Conservation (phyloP, 768 basidiomycete genomes). For the Boletus bicolor region DNA sequence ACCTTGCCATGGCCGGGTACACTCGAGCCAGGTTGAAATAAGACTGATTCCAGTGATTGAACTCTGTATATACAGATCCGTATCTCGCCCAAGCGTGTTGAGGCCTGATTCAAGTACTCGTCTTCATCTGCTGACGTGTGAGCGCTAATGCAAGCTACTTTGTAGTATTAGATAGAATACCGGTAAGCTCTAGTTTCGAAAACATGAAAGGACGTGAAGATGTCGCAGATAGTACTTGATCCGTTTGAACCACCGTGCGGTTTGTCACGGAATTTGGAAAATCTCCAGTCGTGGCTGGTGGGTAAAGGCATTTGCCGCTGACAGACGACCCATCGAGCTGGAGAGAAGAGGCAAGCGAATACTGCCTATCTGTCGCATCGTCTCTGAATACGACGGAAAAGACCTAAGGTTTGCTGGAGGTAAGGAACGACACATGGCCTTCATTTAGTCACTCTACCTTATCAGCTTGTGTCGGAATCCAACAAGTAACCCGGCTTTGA, state of each 20-base stretch:
- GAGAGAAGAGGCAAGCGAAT: conserved; percentile 5
- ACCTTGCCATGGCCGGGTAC: conserved; percentile 15
- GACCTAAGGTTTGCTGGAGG: conserved; percentile 9
- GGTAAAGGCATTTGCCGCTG: conserved; percentile 3
- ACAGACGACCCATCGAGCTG: conserved; percentile 20
- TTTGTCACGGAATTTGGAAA: neutral
- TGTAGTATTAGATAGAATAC: conserved; percentile 12
- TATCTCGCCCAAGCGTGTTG: conserved; percentile 24
- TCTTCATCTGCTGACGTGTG: conserved; percentile 26
- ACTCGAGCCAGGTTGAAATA: no score
- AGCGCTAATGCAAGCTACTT: neutral
- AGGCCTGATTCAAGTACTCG: conserved; percentile 15
- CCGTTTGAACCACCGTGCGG: conserved; percentile 7
- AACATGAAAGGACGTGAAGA: conserved; percentile 23
- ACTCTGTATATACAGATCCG: conserved; percentile 8
- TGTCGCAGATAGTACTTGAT: conserved; percentile 10
- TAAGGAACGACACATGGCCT: neutral
- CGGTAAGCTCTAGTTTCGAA: conserved; percentile 27
- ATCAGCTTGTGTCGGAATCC: conserved; percentile 26
- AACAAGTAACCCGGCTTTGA: conserved; percentile 25
- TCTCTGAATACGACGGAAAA: conserved; percentile 28
- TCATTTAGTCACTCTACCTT: conserved; percentile 19
- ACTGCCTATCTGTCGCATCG: neutral
- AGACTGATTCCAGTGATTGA: accelerated
- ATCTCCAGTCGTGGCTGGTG: neutral